Evolutionary conservation across 2,329 filamentous ascomycete genomes (phyloP).

Genomic region (Clarireedia homoeocarpa): DNA sequence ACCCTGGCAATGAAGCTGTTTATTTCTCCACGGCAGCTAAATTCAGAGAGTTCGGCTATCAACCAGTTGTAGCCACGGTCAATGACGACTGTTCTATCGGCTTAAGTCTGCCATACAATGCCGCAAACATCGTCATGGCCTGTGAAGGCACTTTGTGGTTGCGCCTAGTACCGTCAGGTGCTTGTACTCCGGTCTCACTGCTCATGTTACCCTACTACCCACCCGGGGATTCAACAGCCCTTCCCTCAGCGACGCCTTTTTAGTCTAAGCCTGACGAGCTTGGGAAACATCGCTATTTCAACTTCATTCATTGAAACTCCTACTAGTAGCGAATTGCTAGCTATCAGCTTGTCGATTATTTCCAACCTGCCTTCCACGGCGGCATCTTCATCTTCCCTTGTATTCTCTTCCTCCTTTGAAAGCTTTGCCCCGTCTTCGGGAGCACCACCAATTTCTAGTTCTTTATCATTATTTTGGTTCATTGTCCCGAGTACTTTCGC

Average conservation of each 20-base stretch:
- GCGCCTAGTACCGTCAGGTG: not conserved
- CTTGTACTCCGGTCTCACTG: not conserved
- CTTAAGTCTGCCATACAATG: conserved; percentile 12
- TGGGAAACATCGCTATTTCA: conserved; percentile 3
- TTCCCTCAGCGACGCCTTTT: conserved; percentile 1
- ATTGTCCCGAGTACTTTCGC: too few species aligned
- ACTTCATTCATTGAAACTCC: not conserved
- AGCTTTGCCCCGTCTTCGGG: too few species aligned
- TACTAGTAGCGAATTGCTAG: not conserved
- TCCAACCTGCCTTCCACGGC: not conserved
- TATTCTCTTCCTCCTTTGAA: not conserved
- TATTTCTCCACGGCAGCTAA: conserved; percentile 11
- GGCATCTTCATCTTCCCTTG: not conserved
- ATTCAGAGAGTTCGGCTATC: conserved; percentile 5
- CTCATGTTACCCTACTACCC: conserved; percentile 4
- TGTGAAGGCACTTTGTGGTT: conserved; percentile 5
- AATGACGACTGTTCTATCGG: conserved; percentile 12
- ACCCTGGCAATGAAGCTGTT: conserved; percentile 13
- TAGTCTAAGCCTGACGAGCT: conserved; percentile 5
- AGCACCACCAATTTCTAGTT: too few species aligned
- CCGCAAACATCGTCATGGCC: conserved; percentile 5
- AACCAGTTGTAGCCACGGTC: conserved; percentile 11
- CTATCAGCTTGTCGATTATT: conserved; percentile 1
- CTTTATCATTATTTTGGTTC: too few species aligned
- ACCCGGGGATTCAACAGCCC: not conserved